phyloP scores from a whole-genome alignment of 2,329 filamentous ascomycete genomes.

The Chalaropsis ovoidea region DNA sequence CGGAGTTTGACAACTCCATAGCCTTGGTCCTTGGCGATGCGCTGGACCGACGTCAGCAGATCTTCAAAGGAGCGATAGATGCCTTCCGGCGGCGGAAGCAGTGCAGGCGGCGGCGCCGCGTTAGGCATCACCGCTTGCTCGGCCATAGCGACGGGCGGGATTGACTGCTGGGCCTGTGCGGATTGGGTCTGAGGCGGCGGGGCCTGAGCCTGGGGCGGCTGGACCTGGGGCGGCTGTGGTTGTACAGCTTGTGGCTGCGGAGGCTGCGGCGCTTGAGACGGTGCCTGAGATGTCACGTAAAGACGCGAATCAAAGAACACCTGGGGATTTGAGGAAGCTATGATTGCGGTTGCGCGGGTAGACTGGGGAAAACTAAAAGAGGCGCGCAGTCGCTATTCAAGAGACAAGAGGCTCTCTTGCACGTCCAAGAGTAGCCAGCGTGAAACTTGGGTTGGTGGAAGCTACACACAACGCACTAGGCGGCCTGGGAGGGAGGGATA shows the following conservation, averaged over 20 bases:
- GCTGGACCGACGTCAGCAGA: constrained; percentile 47
- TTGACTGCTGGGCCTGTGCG: constrained; percentile 11
- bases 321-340: constrained; percentile 21
- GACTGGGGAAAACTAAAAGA: constrained; percentile 25
- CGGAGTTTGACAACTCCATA: constrained; percentile 54
- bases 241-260: constrained; percentile 14
- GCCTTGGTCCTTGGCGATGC: constrained; percentile 51
- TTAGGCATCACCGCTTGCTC: constrained; percentile 35
- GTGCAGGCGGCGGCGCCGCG: constrained; percentile 39
- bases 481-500: neutral
- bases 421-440: neutral
- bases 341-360: constrained; percentile 29
- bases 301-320: constrained; percentile 25
- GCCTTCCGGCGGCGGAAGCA: constrained; percentile 49
- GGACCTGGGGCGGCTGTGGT: constrained; percentile 2
- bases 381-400: constrained; percentile 24
- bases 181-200: constrained; percentile 5
- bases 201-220: constrained; percentile 13
- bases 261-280: constrained; percentile 17
- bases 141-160: constrained; percentile 31
- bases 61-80: constrained; percentile 52
- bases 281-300: constrained; percentile 24
- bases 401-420: constrained; percentile 22
- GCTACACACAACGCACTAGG: neutral
- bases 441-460: neutral